Percentiles rank a stretch among this genome's conserved stretches.
Conservation (phyloP, 176 grass and related monocot species). For the Neostapfia colusana region DNA sequence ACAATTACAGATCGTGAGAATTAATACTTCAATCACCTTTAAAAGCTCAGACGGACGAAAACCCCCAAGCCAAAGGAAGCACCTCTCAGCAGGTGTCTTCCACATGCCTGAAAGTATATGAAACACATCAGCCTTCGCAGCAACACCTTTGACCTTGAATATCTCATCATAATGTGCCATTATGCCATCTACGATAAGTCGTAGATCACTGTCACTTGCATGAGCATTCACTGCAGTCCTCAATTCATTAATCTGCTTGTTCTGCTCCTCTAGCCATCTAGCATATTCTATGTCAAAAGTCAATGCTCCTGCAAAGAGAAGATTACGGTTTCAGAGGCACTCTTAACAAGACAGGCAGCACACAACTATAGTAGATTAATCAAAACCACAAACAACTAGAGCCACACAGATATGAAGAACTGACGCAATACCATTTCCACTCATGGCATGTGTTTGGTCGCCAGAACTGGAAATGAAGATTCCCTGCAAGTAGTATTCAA, state of each 20-base stretch:
- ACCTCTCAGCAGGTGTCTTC: conserved; percentile 63
- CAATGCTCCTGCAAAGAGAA: conserved; percentile 44
- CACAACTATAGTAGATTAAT: conserved; percentile 13
- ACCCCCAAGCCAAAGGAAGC: conserved; percentile 65
- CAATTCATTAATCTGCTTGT: conserved; percentile 61
- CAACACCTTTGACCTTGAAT: conserved; percentile 56
- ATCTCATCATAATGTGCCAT: conserved; percentile 58
- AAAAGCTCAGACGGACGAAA: conserved; percentile 59
- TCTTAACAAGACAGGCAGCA: conserved; percentile 3
- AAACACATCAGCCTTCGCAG: conserved; percentile 60
- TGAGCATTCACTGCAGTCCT: conserved; percentile 63
- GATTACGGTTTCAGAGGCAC: conserved; percentile 22
- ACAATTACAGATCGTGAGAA: conserved; percentile 12
- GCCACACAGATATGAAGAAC: neutral
- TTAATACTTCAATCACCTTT: conserved; percentile 34
- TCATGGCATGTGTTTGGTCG: conserved; percentile 66
- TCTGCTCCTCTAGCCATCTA: conserved; percentile 64
- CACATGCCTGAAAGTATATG: conserved; percentile 72
- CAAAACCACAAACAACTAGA: neutral
- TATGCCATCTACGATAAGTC: conserved; percentile 59
- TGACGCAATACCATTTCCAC: conserved; percentile 56
- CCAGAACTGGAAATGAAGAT: conserved; percentile 80
- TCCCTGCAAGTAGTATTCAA: conserved; percentile 46
- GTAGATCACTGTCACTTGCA: conserved; percentile 63
- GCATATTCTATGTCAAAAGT: conserved; percentile 59